Evolutionary conservation across 768 basidiomycete genomes (phyloP).

Genomic region (Ramaria sp.): DNA sequence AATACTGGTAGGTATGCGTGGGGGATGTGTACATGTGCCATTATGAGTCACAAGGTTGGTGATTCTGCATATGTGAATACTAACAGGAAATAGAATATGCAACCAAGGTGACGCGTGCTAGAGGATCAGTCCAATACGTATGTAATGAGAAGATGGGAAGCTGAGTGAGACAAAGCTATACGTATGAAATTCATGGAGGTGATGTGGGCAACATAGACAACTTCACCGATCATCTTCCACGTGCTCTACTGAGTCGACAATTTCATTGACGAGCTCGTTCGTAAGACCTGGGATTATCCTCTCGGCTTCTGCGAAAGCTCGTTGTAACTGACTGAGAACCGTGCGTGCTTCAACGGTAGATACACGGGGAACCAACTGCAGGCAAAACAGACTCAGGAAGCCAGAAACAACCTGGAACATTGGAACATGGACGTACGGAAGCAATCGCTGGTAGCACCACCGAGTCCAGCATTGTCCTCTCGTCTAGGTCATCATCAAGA

Average conservation of each 20-base stretch:
- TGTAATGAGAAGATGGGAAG: background rate
- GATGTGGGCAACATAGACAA: background rate
- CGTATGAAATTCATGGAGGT: background rate
- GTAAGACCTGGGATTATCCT: slow-evolving; percentile 92
- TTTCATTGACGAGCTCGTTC: slow-evolving; percentile 86
- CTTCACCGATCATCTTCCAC: slow-evolving; percentile 64
- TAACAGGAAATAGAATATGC: background rate
- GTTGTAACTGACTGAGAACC: slow-evolving; percentile 74
- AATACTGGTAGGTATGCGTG: background rate
- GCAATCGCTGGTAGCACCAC: slow-evolving; percentile 95
- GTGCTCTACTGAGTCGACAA: slow-evolving; percentile 86
- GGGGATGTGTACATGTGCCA: slow-evolving; percentile 2
- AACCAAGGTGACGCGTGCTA: background rate
- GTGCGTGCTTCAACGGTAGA: slow-evolving; percentile 86
- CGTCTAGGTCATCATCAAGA: slow-evolving; percentile 48
- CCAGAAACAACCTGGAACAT: background rate
- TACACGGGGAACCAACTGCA: slow-evolving; percentile 82
- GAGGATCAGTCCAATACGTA: background rate
- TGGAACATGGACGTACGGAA: slow-evolving; percentile 48
- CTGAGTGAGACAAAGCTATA: background rate
- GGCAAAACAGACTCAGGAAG: background rate
- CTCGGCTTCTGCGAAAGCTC: slow-evolving; percentile 93
- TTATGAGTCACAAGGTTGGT: background rate
- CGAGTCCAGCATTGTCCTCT: slow-evolving; percentile 90
- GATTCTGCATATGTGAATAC: background rate